phyloP scores from a whole-genome alignment of 331 rosid species.

The Telfairia occidentalis region DNA sequence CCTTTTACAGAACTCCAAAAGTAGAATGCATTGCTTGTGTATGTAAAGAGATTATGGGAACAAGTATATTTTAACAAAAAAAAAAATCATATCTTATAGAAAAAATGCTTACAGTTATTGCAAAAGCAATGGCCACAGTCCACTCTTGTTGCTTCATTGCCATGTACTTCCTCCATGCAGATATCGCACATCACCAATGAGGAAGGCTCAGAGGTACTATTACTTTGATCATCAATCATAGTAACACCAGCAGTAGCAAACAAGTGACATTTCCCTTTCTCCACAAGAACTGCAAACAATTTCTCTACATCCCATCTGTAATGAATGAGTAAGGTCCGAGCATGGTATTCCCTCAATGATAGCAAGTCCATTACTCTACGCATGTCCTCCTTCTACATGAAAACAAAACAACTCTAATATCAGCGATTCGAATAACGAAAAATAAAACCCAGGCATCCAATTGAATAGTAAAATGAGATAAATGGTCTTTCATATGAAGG shows the following conservation, averaged over 20 bases:
- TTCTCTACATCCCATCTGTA: slow-evolving; percentile 85
- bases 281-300: slow-evolving; percentile 59
- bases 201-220: slow-evolving; percentile 16
- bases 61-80: not conserved
- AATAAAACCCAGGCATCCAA: not conserved
- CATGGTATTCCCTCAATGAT: slow-evolving; percentile 67
- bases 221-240: slow-evolving; percentile 32
- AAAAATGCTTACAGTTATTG: slow-evolving; percentile 58
- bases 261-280: slow-evolving; percentile 39
- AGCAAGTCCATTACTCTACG: slow-evolving; percentile 75
- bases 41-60: not conserved
- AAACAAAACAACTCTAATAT: slow-evolving; percentile 15
- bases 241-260: slow-evolving; percentile 76
- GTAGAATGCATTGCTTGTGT: not conserved
- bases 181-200: slow-evolving; percentile 44
- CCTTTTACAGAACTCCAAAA: not conserved
- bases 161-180: slow-evolving; percentile 66
- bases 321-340: slow-evolving; percentile 77
- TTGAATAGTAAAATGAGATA: not conserved
- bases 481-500: not conserved
- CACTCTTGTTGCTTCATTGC: slow-evolving; percentile 54
- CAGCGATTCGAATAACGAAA: slow-evolving; percentile 8
- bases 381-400: slow-evolving; percentile 68
- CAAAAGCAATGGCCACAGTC: slow-evolving; percentile 94
- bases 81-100: not conserved